Base-by-base conservation (phyloP, 192 early-diverging fungal species). In the Podila horticola region DNA sequence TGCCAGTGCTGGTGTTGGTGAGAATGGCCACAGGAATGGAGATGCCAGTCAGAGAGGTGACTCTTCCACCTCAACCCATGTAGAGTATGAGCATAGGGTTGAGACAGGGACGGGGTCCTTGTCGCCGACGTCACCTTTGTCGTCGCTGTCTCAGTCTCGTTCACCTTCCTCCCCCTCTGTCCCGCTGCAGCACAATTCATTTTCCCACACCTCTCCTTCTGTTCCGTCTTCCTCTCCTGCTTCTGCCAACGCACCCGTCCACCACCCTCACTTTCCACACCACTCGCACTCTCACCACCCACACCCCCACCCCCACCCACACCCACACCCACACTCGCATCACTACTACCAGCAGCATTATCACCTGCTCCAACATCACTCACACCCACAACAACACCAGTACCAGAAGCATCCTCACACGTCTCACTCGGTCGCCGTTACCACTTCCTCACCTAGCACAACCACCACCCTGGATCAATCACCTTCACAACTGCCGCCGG, bases 401-500 rank as follows among this genome's bases (percentile, higher is more conserved):
- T 55, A 38, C 20, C 64, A 34, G 13, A 51, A 33, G 29, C 67
- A 69, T 20, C 51, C 62, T 30, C 74, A 67, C 10, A 22, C 68
- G 11, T 49, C 61, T 5, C 61, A 75, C 50, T 52, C 69, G 49
- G 62, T 69, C 8, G 50, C 55, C 1, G 64, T 65, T 29, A 26
- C 68, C 0, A 49, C 75, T n/a, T 69, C 75, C 20, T 77, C 66
- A n/a, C 71, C 66, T 36, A 36, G 34, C 41, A 45, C 41, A 45
- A 15, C 11, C 41, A 15, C 41, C 41, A 45, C 41, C 41, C 41
- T 45, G 41, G 41, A 45, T 45, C 41, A 45, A 45, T 13, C 15
- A 45, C 41, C 41, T 45, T 13, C 41, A 15, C 41, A 45, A 15
- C 15, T 13, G 8, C 41, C 41, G 15, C 1, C 41, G 41, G 41